Percentiles rank a stretch among this genome's conserved stretches.
Conservation (phyloP, 129 eudicot genomes). For the Rutidosis leptorrhynchoides region DNA sequence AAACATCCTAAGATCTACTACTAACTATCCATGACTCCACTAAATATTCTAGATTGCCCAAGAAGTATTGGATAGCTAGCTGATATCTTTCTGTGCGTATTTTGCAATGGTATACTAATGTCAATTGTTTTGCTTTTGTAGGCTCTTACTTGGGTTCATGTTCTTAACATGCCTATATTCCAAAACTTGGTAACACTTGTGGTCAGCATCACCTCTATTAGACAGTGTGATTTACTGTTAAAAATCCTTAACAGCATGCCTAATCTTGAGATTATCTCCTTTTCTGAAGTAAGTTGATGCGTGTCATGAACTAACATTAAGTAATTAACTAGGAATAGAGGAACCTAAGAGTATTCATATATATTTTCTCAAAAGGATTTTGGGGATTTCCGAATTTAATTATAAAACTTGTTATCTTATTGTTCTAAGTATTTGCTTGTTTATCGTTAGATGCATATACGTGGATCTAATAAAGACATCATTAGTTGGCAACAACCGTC, state of each 20-base stretch:
- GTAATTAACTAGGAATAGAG: not conserved
- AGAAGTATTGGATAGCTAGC: not conserved
- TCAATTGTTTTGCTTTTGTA: constrained; percentile 15
- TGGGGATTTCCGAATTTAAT: not conserved
- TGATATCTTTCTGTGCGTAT: not conserved
- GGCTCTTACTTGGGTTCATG: constrained; percentile 8
- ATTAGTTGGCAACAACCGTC: constrained; percentile 14
- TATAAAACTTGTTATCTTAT: not conserved
- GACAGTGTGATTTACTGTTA: constrained; percentile 20
- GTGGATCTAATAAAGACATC: not conserved
- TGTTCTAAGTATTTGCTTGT: not conserved
- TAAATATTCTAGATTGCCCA: too few relatives aligned
- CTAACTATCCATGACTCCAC: too few relatives aligned
- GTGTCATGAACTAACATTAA: not conserved
- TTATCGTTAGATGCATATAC: constrained; percentile 13
- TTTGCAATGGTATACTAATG: not conserved
- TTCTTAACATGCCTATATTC: constrained; percentile 18
- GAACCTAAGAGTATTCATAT: not conserved
- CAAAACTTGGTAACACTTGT: constrained; percentile 26
- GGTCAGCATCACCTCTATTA: not conserved
- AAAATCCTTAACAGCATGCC: constrained; percentile 21
- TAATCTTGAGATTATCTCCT: constrained; percentile 29
- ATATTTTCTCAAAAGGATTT: not conserved
- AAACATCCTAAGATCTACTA: too few relatives aligned
- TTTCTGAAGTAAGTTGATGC: constrained; percentile 25